These are phyloP conservation scores for Euphorbia celastroides DNA, from an alignment of 441 rosid genomes.

Conservation along the genomic window DNA sequence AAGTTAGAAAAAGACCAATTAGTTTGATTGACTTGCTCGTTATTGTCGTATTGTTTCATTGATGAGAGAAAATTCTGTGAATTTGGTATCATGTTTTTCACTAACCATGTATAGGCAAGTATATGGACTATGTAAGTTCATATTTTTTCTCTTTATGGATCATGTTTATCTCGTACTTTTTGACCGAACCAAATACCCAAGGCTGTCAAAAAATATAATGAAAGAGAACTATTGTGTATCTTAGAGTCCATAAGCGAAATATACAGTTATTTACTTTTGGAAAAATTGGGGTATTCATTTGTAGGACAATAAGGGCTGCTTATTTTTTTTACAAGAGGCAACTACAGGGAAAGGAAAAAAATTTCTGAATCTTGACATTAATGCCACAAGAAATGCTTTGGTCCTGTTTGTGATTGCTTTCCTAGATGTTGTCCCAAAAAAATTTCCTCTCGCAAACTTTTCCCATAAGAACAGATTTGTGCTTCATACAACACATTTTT, in stretches of 20 bases:
- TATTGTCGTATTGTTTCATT: not conserved
- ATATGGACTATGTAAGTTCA: not conserved
- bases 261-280: not conserved
- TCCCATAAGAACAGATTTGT: no score
- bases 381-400: not conserved
- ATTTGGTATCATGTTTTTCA: no score
- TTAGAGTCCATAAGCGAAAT: not conserved
- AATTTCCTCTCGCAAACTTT: no score
- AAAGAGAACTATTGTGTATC: no score
- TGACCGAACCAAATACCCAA: no score
- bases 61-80: not conserved
- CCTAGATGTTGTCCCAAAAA: no score
- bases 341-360: not conserved
- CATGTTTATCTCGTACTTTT: not conserved
- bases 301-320: no score
- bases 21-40: not conserved
- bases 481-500: no score
- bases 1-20: not conserved
- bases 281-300: not conserved
- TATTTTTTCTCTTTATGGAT: not conserved
- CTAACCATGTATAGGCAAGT: not conserved
- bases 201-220: not conserved
- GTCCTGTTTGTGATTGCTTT: no score
- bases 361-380: not conserved
- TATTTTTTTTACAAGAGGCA: not conserved